These are phyloP conservation scores for Balakata baccata DNA, from an alignment of 345 rosid species.

Conservation along the genomic window DNA sequence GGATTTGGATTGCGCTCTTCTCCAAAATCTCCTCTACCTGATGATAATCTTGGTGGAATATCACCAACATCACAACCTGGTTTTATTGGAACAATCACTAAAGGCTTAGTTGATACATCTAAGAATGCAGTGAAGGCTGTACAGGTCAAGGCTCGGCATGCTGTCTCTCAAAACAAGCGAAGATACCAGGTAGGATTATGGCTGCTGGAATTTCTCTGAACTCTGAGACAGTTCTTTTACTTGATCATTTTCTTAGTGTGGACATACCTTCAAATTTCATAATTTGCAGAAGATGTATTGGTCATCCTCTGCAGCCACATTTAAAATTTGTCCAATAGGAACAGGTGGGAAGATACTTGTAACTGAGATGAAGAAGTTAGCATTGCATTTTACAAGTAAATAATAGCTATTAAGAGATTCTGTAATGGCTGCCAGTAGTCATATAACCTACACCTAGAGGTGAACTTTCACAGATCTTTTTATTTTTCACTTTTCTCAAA, in stretches of 20 bases:
- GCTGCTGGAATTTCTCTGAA: background rate
- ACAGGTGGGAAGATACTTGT: background rate
- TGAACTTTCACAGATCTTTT: background rate
- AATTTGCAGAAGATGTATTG: background rate
- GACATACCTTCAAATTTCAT: background rate
- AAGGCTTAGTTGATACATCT: slow-evolving; percentile 76
- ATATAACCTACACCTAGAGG: background rate
- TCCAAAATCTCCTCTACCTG: slow-evolving; percentile 59
- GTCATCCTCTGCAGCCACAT: background rate
- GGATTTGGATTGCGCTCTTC: slow-evolving; percentile 66
- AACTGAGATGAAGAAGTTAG: background rate
- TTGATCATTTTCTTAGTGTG: background rate
- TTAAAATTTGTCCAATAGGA: background rate
- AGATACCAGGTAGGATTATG: slow-evolving; percentile 62
- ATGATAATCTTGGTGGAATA: slow-evolving; percentile 48
- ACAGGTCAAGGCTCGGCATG: slow-evolving; percentile 87
- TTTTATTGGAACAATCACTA: slow-evolving; percentile 66
- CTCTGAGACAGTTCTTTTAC: background rate
- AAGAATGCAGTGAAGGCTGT: slow-evolving; percentile 90
- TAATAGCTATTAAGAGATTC: background rate
- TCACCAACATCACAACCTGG: slow-evolving; percentile 50
- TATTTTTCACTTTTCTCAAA: too few relatives aligned
- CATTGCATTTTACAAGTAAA: background rate
- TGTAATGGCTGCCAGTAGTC: background rate
- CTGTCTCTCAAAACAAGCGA: slow-evolving; percentile 82